Evolutionary conservation across 345 rosid genomes (phyloP).

Genomic region (Eutrema heterophyllum): DNA sequence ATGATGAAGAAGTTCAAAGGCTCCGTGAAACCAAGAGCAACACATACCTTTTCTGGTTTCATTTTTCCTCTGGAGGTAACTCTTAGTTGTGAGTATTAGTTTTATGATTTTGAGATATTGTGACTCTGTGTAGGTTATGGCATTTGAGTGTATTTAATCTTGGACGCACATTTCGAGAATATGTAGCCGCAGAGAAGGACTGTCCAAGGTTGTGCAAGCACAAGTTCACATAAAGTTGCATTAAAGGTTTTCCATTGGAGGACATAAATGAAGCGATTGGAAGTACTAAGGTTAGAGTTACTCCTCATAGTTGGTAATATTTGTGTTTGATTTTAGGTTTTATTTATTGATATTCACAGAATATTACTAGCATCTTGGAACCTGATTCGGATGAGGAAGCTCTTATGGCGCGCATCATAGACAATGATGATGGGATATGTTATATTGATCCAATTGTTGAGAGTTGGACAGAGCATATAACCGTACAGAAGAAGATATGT

Average conservation of each 20-base stretch:
- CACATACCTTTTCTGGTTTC: too few species aligned
- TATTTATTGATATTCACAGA: background rate
- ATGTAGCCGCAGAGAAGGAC: background rate
- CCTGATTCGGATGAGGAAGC: background rate
- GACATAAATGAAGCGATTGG: background rate
- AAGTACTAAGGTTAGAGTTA: background rate
- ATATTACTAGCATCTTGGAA: background rate
- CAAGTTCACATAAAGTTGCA: background rate
- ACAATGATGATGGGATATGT: background rate
- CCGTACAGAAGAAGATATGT: background rate
- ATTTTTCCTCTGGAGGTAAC: too few species aligned
- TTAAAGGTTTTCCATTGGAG: background rate
- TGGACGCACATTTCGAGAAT: background rate
- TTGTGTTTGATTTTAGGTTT: background rate
- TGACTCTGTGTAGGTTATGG: too few species aligned
- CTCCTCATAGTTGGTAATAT: background rate
- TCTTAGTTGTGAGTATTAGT: too few species aligned
- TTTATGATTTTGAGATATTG: too few species aligned
- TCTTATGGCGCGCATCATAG: background rate
- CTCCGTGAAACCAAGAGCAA: too few species aligned
- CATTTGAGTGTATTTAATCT: too few species aligned
- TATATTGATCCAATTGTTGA: background rate
- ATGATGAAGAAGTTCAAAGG: too few species aligned
- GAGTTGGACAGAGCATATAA: background rate
- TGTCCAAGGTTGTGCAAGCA: background rate